Evolutionary conservation across 352 stramenopile species (phyloP).

Genomic region (Globisporangium solare): DNA sequence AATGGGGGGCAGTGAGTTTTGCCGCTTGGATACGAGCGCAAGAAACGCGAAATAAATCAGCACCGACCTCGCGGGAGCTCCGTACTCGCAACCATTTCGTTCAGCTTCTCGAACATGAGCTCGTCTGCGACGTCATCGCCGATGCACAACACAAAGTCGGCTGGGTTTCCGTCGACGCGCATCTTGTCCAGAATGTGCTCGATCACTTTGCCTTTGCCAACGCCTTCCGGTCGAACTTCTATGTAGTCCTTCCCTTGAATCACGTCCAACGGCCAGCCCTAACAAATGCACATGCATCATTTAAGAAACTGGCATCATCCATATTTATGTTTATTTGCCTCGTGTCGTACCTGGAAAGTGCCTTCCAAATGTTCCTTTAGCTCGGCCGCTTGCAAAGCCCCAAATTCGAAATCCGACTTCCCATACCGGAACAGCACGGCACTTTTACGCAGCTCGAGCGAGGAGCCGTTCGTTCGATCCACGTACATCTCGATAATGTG

Average conservation of each 20-base stretch:
- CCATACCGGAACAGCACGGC: constrained; percentile 98
- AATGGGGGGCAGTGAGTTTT: too few relatives aligned
- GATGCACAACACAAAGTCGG: constrained; percentile 97
- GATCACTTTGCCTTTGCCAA: constrained; percentile 97
- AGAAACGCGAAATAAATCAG: too few relatives aligned
- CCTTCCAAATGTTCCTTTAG: constrained; percentile 96
- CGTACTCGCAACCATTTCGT: constrained; percentile 36
- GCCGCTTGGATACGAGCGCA: too few relatives aligned
- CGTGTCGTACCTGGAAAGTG: constrained; percentile 62
- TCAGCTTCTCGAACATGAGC: constrained; percentile 91
- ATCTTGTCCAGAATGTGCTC: constrained; percentile 88
- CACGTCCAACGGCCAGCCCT: constrained; percentile 62
- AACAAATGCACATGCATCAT: too few relatives aligned
- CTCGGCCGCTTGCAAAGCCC: constrained; percentile 94
- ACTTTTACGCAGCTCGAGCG: constrained; percentile 96
- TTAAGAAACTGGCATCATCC: too few relatives aligned
- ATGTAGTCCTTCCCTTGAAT: constrained; percentile 95
- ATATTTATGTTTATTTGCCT: too few relatives aligned
- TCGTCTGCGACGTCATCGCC: constrained; percentile 99
- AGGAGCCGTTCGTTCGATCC: constrained; percentile 97
- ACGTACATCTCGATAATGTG: constrained; percentile 98
- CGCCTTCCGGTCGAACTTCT: constrained; percentile 94
- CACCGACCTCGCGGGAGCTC: constrained; percentile 41
- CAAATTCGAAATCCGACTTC: constrained; percentile 98
- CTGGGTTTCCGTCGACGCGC: constrained; percentile 47